Evolutionary conservation across 139 green algal species (phyloP).

Genomic region (Edaphochlamys debaryana): DNA sequence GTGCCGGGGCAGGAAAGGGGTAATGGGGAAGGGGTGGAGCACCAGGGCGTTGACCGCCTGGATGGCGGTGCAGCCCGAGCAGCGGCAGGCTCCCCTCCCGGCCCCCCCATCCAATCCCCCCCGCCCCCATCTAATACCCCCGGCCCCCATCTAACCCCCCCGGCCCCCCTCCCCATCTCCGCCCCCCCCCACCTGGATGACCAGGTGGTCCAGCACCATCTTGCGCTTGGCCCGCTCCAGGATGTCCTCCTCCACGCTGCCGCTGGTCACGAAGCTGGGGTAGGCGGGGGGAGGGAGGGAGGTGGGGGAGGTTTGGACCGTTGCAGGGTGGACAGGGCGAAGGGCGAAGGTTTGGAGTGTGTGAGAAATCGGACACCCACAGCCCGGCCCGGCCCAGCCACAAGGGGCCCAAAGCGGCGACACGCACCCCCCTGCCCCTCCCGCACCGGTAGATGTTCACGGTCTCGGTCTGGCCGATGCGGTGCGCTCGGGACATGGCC

Average conservation of each 20-base stretch:
- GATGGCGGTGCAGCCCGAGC: too few relatives aligned
- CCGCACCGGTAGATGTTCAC: constrained; percentile 95
- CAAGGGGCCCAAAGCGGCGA: too few relatives aligned
- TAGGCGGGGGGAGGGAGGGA: background rate
- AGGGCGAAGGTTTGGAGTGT: background rate
- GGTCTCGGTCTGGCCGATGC: constrained; percentile 94
- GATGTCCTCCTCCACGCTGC: constrained; percentile 94
- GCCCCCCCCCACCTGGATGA: constrained; percentile 72
- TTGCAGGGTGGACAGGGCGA: background rate
- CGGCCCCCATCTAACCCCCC: too few relatives aligned
- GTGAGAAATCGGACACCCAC: too few relatives aligned
- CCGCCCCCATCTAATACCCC: too few relatives aligned
- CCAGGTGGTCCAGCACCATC: constrained; percentile 98
- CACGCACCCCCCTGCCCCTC: too few relatives aligned
- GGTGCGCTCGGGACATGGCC: constrained; percentile 92
- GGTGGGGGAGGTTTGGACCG: background rate
- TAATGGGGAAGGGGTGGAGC: too few relatives aligned
- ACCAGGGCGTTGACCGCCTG: too few relatives aligned
- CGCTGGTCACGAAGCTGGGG: constrained; percentile 84
- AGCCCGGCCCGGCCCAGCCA: too few relatives aligned
- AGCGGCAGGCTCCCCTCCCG: too few relatives aligned
- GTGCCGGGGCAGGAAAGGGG: too few relatives aligned
- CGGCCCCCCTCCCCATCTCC: background rate
- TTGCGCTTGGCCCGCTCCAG: constrained; percentile 93
- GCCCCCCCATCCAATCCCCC: too few relatives aligned